A percentile compares a stretch with the other conserved stretches of the same genome.
Evolutionary conservation across 2,329 filamentous ascomycete genomes (phyloP).

Genomic region (Ophiostoma piceae): DNA sequence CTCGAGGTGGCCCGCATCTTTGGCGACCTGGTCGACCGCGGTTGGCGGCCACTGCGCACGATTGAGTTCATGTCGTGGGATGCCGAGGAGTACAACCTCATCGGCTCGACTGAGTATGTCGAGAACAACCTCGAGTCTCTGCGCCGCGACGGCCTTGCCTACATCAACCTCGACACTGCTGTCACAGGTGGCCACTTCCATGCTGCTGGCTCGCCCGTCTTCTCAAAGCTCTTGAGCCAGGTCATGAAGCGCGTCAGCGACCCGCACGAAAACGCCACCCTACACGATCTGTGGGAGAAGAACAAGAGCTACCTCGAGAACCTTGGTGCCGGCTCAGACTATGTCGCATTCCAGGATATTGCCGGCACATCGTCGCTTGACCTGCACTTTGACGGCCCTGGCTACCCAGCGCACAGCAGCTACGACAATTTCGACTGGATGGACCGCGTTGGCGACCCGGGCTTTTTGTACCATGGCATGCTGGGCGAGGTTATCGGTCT

Average conservation of each 20-base stretch:
- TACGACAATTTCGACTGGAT: slow-evolving; percentile 92
- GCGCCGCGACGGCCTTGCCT: slow-evolving; percentile 70
- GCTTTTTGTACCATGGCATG: slow-evolving; percentile 72
- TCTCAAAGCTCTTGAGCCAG: slow-evolving; percentile 64
- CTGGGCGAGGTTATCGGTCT: slow-evolving; percentile 76
- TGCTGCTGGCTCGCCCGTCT: slow-evolving; percentile 75
- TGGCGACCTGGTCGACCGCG: slow-evolving; percentile 66
- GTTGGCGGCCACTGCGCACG: slow-evolving; percentile 88
- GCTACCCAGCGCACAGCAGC: slow-evolving; percentile 66
- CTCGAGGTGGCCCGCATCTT: slow-evolving; percentile 83
- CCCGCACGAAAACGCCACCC: slow-evolving; percentile 63
- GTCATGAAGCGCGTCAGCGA: slow-evolving; percentile 71
- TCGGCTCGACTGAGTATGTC: slow-evolving; percentile 92
- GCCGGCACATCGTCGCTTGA: slow-evolving; percentile 85
- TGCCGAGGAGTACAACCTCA: slow-evolving; percentile 83
- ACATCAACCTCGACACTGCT: slow-evolving; percentile 84
- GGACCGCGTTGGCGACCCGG: slow-evolving; percentile 70
- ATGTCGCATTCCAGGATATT: slow-evolving; percentile 84
- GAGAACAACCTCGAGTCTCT: slow-evolving; percentile 74
- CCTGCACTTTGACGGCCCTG: slow-evolving; percentile 57
- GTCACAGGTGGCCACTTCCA: slow-evolving; percentile 70
- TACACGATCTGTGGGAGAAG: slow-evolving; percentile 72
- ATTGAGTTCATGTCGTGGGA: slow-evolving; percentile 99
- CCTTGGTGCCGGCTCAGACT: slow-evolving; percentile 73
- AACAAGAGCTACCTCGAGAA: slow-evolving; percentile 57